Conservation (phyloP, 2,329 filamentous ascomycete species). For the Fusarium tricinctum region DNA sequence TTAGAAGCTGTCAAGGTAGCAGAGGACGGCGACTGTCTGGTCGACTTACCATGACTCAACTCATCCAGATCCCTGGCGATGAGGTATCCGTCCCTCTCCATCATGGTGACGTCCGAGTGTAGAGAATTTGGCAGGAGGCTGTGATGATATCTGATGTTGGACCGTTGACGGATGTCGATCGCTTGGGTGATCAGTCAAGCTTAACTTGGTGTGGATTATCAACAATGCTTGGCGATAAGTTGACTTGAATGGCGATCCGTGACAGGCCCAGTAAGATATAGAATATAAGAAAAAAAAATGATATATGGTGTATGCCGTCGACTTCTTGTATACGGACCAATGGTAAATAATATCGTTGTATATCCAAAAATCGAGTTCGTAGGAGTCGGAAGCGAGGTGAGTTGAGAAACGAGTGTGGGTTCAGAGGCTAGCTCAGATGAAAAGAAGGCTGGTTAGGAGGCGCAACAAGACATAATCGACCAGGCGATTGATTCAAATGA, state of each 20-base stretch:
- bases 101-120: conserved; percentile 36
- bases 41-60: conserved; percentile 51
- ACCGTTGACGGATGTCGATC: conserved; percentile 43
- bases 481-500: conserved; percentile 46
- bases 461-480: conserved; percentile 56
- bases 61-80: conserved; percentile 51
- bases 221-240: conserved; percentile 33
- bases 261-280: conserved; percentile 18
- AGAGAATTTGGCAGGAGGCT: conserved; percentile 11
- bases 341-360: conserved; percentile 1
- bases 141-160: conserved; percentile 21
- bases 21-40: background rate
- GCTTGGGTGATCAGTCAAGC: conserved; percentile 44
- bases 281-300: conserved; percentile 14
- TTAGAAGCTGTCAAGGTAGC: conserved; percentile 22
- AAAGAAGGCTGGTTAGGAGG: conserved; percentile 50
- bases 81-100: conserved; percentile 44
- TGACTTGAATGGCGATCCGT: conserved; percentile 24
- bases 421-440: conserved; percentile 63
- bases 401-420: conserved; percentile 59
- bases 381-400: conserved; percentile 39
- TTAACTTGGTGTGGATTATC: conserved; percentile 28
- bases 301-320: conserved; percentile 11
- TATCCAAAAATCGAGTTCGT: conserved; percentile 25
- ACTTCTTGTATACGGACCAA: conserved; percentile 10